phyloP scores from a whole-genome alignment of 352 stramenopile genomes.

The Lagenidium giganteum region DNA sequence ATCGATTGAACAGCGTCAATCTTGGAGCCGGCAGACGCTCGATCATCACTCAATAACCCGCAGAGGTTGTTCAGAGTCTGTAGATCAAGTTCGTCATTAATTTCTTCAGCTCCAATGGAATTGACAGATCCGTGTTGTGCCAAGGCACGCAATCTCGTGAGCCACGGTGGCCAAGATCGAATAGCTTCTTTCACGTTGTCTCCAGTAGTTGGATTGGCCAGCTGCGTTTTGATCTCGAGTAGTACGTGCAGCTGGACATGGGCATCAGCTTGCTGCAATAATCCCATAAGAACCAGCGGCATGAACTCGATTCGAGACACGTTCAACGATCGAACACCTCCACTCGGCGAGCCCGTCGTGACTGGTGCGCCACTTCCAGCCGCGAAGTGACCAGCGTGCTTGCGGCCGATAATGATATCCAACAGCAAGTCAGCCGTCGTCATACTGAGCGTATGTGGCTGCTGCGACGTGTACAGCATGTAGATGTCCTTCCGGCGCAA shows the following conservation, averaged over 20 bases:
- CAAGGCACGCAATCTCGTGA: conserved; percentile 35
- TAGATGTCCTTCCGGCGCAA: conserved; percentile 44
- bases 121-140: no score
- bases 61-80: conserved; percentile 49
- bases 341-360: no score
- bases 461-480: conserved; percentile 47
- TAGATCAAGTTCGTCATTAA: no score
- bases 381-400: no score
- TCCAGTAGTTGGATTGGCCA: conserved; percentile 29
- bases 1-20: conserved; percentile 48
- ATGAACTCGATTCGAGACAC: conserved; percentile 38
- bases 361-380: no score
- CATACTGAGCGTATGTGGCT: conserved; percentile 31
- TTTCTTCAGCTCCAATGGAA: no score
- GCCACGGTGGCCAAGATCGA: conserved; percentile 53
- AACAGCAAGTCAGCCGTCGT: conserved; percentile 35
- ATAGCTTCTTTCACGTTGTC: conserved; percentile 53
- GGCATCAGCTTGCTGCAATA: conserved; percentile 41
- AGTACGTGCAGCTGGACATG: conserved; percentile 38
- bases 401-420: conserved; percentile 46
- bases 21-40: conserved; percentile 19
- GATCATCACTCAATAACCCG: conserved; percentile 34
- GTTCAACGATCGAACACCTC: conserved; percentile 23
- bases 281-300: conserved; percentile 31
- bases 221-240: conserved; percentile 32